Conservation (phyloP, 768 basidiomycete genomes). For the Kwoniella newhampshirensis region DNA sequence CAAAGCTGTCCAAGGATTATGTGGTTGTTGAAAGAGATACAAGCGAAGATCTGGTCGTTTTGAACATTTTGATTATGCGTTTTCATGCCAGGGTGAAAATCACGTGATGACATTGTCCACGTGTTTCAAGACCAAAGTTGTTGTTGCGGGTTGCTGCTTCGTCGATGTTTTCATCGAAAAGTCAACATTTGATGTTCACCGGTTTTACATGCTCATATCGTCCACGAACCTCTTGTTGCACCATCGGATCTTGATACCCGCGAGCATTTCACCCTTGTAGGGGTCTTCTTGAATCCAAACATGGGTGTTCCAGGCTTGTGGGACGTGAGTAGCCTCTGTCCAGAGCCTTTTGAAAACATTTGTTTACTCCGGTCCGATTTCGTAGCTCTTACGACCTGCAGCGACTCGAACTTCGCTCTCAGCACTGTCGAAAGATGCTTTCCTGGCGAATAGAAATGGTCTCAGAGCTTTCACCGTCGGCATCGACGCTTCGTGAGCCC, state of each 20-base stretch:
- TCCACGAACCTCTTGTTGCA: background rate
- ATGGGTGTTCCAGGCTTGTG: conserved; percentile 56
- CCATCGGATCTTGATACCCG: conserved; percentile 8
- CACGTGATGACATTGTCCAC: no score
- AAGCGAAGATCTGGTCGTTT: no score
- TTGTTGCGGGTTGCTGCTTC: no score
- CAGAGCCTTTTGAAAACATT: background rate
- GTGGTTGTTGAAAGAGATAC: background rate
- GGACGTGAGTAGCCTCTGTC: conserved; percentile 48
- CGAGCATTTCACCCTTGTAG: background rate
- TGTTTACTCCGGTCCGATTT: conserved; percentile 2
- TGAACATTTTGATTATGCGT: no score
- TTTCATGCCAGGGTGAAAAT: no score
- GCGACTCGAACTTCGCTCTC: conserved; percentile 72
- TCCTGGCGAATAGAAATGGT: conserved; percentile 64
- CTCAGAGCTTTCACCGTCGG: conserved; percentile 76
- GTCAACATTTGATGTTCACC: no score
- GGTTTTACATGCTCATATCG: no score
- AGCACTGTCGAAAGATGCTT: conserved; percentile 74
- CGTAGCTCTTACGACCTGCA: conserved; percentile 67
- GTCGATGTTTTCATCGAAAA: no score
- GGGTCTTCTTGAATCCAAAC: background rate
- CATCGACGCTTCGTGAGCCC: conserved; percentile 66
- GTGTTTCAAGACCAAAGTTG: no score
- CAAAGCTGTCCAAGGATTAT: no score